Conservation (phyloP, 2,329 filamentous ascomycete genomes). For the Fusarium setosum region DNA sequence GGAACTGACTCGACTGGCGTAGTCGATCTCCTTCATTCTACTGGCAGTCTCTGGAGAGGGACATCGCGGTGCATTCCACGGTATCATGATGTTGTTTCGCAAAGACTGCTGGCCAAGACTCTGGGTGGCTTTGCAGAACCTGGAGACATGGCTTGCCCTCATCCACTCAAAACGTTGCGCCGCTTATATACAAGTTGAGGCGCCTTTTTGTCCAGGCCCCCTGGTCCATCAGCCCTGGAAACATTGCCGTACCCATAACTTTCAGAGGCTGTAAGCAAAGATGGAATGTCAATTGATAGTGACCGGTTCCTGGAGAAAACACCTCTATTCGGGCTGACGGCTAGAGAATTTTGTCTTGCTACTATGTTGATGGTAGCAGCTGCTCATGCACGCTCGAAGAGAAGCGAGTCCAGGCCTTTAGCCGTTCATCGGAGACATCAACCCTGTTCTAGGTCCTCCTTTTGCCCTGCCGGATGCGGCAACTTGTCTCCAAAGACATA, state of each 20-base stretch:
- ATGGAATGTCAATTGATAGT: slow-evolving; percentile 8
- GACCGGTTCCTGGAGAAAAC: background rate
- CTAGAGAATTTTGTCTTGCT: background rate
- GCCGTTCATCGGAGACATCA: slow-evolving; percentile 32
- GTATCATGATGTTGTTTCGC: slow-evolving; percentile 35
- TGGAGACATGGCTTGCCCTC: slow-evolving; percentile 29
- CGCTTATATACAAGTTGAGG: slow-evolving; percentile 15
- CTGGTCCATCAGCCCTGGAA: slow-evolving; percentile 3
- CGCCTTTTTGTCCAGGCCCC: background rate
- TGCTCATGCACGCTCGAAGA: slow-evolving; percentile 2
- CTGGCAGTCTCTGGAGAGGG: slow-evolving; percentile 21
- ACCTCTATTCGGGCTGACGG: background rate
- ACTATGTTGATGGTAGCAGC: slow-evolving; percentile 14
- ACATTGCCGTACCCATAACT: background rate
- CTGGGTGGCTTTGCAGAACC: slow-evolving; percentile 25
- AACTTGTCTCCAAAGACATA: slow-evolving; percentile 27
- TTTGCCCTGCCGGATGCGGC: slow-evolving; percentile 30
- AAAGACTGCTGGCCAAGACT: slow-evolving; percentile 28
- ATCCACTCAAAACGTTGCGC: slow-evolving; percentile 26
- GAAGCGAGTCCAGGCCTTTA: slow-evolving; percentile 36
- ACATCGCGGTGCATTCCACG: slow-evolving; percentile 8
- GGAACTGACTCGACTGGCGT: slow-evolving; percentile 8
- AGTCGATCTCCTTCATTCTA: slow-evolving; percentile 11
- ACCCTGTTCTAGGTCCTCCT: slow-evolving; percentile 24
- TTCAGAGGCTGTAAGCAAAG: slow-evolving; percentile 1